A percentile compares a stretch with the other conserved stretches of the same genome.
These are phyloP conservation scores for Helminthosporium solani DNA, from an alignment of 2,329 filamentous ascomycete species.

Conservation along the genomic window DNA sequence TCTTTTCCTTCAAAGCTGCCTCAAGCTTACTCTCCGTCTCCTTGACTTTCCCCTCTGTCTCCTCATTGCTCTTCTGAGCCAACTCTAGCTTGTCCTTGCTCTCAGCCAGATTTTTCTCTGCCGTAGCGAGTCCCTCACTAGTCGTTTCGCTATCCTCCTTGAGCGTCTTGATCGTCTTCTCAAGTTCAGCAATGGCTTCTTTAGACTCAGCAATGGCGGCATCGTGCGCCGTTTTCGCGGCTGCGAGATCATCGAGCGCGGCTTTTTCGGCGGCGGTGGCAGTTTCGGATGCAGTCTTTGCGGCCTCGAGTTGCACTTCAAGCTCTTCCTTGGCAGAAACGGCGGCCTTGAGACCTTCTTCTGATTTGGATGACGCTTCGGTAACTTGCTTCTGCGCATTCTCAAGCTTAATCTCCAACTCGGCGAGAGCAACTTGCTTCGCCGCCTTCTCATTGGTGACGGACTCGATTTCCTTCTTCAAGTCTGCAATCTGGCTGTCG, in stretches of 20 bases:
- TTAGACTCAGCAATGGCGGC: neutral
- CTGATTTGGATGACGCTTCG: conserved; percentile 3
- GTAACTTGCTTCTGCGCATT: too few relatives aligned
- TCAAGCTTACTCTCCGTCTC: conserved; percentile 3
- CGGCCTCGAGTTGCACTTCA: conserved; percentile 9
- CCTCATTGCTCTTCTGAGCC: conserved; percentile 1
- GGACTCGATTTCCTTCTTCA: conserved; percentile 13
- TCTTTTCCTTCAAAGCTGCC: conserved; percentile 3
- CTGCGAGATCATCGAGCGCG: neutral
- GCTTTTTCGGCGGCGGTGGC: neutral
- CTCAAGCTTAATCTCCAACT: conserved; percentile 21
- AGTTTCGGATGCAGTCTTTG: conserved; percentile 12
- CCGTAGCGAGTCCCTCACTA: neutral
- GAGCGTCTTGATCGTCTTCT: neutral
- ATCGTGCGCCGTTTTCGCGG: neutral
- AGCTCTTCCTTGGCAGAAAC: neutral
- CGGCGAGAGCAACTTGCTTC: conserved; percentile 8
- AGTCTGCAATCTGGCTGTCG: conserved; percentile 24
- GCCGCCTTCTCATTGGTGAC: conserved; percentile 22
- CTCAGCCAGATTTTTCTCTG: conserved; percentile 4
- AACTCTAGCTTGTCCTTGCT: conserved; percentile 2
- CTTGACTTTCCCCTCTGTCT: conserved; percentile 7
- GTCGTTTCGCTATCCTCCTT: neutral
- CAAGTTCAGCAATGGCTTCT: neutral
- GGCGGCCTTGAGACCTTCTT: conserved; percentile 1